Conservation (phyloP, 208 protist genomes). For the Trichomonas vaginalis region DNA sequence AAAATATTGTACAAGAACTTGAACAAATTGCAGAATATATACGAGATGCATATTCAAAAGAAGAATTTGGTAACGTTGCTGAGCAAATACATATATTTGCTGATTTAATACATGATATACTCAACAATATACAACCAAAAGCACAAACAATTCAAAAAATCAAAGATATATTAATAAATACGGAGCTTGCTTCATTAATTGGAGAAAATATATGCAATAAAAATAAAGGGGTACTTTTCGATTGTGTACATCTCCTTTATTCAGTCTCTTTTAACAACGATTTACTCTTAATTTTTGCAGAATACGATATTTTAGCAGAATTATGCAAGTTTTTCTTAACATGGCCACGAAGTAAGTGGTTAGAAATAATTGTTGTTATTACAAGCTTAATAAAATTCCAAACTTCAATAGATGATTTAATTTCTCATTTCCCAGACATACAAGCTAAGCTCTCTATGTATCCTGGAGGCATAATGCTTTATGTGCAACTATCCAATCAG, state of each 20-base stretch:
- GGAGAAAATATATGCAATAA: neutral
- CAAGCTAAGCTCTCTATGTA: neutral
- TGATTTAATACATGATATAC: neutral
- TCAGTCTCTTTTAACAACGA: neutral
- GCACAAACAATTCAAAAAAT: neutral
- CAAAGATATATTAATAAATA: neutral
- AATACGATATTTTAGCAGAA: neutral
- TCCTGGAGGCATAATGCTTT: neutral
- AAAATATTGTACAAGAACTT: too few species aligned
- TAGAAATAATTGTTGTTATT: neutral
- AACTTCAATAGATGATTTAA: neutral
- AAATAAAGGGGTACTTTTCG: neutral
- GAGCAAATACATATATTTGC: neutral
- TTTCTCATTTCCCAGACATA: neutral
- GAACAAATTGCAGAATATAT: neutral
- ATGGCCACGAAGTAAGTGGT: neutral
- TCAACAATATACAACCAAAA: neutral
- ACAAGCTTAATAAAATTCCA: neutral
- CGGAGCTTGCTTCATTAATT: neutral
- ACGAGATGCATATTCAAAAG: neutral
- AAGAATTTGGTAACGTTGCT: neutral
- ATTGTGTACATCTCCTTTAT: neutral
- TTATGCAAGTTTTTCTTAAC: neutral
- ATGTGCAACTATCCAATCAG: neutral
- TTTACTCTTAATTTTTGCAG: neutral